These are phyloP conservation scores for Botrytis deweyae DNA, from an alignment of 2,329 filamentous ascomycete genomes.

Conservation along the genomic window DNA sequence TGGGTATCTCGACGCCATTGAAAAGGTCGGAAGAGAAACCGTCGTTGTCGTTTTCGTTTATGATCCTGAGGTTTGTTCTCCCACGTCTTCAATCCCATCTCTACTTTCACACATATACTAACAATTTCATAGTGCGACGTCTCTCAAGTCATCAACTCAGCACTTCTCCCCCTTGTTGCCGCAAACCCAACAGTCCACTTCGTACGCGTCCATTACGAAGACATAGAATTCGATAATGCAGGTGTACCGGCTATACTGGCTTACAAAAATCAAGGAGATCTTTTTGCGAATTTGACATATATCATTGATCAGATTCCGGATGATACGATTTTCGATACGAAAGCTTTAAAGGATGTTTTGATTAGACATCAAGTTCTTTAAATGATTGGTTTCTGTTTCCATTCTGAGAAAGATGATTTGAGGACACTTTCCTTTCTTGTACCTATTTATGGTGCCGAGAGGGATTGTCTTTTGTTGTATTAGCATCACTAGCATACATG, in stretches of 20 bases:
- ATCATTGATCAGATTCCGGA: conserved; percentile 82
- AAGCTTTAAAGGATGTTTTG: conserved; percentile 54
- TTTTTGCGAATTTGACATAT: conserved; percentile 86
- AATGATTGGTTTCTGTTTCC: not conserved
- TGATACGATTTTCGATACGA: conserved; percentile 57
- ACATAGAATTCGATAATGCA: conserved; percentile 91
- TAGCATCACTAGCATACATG: not conserved
- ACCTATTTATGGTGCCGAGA: not conserved
- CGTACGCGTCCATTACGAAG: conserved; percentile 84
- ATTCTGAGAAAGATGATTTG: not conserved
- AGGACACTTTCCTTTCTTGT: not conserved
- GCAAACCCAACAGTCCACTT: conserved; percentile 74
- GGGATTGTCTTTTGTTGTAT: not conserved
- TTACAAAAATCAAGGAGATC: conserved; percentile 82
- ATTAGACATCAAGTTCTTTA: conserved; percentile 49
- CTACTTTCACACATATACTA: conserved; percentile 22
- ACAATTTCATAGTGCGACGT: conserved; percentile 64
- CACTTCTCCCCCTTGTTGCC: conserved; percentile 71
- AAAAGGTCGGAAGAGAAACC: conserved; percentile 79
- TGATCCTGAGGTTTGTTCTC: conserved; percentile 70
- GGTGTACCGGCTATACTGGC: conserved; percentile 85
- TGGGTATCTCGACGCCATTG: conserved; percentile 94
- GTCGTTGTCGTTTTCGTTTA: conserved; percentile 92
- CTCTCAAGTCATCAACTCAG: conserved; percentile 75
- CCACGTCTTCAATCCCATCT: not conserved